Base-by-base conservation (phyloP, 2,329 filamentous ascomycete genomes). In the Elsinoe fawcettii region DNA sequence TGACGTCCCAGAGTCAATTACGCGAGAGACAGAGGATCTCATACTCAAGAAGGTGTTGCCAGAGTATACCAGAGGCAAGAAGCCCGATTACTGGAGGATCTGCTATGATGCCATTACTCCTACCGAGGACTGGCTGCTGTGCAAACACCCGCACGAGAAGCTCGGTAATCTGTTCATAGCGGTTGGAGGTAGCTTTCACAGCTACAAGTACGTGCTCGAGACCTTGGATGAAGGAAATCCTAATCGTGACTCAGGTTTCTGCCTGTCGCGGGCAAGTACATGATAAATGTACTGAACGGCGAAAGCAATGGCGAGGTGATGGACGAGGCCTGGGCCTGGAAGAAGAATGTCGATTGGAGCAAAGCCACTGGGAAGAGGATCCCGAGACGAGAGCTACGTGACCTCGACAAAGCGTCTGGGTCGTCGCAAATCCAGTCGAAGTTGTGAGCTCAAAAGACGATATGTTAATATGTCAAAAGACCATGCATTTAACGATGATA, bases 91-190 rank as follows among this genome's bases (percentile, higher is more conserved):
- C 56, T 77, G 73, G 70, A 72, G 77, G 5, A 65, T 79, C 1
- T 79, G 75, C 67, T 84, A 81, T 78, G 83, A 86, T 64, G 77
- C 79, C 32, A 77, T 82, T 36, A 83, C 81, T 2, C 80, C 81
- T 0, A 80, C 77, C 7, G 81, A 85, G 66, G 81, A 85, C 64
- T 83, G 82, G 63, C 72, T 86, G 55, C 78, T 86, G 63, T 76
- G 77, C 6, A 67, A 61, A 27, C 75, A 79, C 65, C 76, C 80
- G 2, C 74, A 81, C 60, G 67, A 74, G 5, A 69, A 74, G 8
- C 62, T 78, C 65, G 18, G 66, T 66, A 80, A 80, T 59, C 67
- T 86, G 12, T 84, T 79, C 66, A 66, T 87, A 22, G 83, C 82
- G 0, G 80, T 79, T 0, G 82, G 80, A 11, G 83, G 83, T 1